Base-by-base conservation (phyloP, 352 stramenopile genomes). In the Globisporangium ultimum region DNA sequence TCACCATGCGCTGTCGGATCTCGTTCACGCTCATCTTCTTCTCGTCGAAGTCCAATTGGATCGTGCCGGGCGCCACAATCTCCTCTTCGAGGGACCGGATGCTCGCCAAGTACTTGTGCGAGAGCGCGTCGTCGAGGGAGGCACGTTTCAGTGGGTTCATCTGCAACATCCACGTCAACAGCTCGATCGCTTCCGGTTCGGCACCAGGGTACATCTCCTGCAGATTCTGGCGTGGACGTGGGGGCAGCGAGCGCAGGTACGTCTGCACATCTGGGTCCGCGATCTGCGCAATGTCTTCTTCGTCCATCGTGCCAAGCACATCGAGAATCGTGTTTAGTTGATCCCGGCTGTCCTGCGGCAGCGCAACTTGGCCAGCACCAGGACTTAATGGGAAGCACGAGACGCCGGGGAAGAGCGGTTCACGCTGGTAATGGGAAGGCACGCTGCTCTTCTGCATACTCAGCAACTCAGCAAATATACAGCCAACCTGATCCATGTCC, bases 371-470 rank as follows among this genome's bases (percentile, higher is more conserved):
- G 10, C 81, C 80, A 24, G 79, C 81, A 13, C 85, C 85, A 48
- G 85, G 85, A 46, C 83, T 93, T 38, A 95, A 56, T 28, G 83
- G 85, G 56, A 95, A 95, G 60, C 85, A 98, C 45, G 89, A 97
- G 7, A 97, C 93, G 41, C 95, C 95, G 0, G 95, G 95, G 76
- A 98, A 98, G 32, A 98, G 66, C 46, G 95, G 93, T 43, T 96
- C 84, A 36, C 95, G 83, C 67, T 98, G 88, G 79, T 98, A 94
- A 69, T 98, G 96, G 47, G 86, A 96, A 51, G 91, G 87, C 50
- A 98, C 89, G 67, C 88, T 98, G 58, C 84, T 97, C 78, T 98
- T 96, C 70, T 98, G 93, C 95, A 98, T 98, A 62, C 89, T 97
- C 49, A 98, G 60, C 34, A 98, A 77, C 72, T 98, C 95, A 0